These are phyloP conservation scores for Tilletiopsis washingtonensis DNA, from an alignment of 1,284 basidiomycete species.

Conservation along the genomic window DNA sequence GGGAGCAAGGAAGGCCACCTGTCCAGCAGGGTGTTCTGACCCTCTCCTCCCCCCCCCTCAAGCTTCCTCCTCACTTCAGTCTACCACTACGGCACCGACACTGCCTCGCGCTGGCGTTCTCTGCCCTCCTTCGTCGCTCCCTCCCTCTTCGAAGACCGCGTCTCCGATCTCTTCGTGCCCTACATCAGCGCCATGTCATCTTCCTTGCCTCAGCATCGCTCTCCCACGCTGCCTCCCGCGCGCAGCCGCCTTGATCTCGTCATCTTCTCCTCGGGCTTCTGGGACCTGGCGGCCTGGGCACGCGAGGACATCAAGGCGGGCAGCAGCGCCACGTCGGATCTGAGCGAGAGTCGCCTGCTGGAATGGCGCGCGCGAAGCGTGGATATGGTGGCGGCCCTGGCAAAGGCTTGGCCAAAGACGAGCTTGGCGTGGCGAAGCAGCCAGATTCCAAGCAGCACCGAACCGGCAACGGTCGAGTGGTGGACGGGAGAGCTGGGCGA, in stretches of 20 bases:
- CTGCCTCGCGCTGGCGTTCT: constrained; percentile 43
- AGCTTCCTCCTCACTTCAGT: constrained; percentile 46
- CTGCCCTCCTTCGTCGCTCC: constrained; percentile 45
- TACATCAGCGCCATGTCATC: constrained; percentile 26
- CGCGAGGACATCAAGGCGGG: constrained; percentile 40
- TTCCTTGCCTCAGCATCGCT: background rate
- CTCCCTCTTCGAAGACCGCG: constrained; percentile 45
- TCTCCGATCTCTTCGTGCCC: constrained; percentile 42
- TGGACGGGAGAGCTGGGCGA: constrained; percentile 13
- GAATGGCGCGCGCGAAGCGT: constrained; percentile 45
- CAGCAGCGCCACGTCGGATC: constrained; percentile 27
- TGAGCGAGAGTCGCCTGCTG: constrained; percentile 41
- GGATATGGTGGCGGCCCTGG: constrained; percentile 31
- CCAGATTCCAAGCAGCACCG: constrained; percentile 17
- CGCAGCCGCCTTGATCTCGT: constrained; percentile 44
- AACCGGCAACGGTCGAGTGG: constrained; percentile 25
- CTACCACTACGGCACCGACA: constrained; percentile 48
- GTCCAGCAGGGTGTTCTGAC: too few species aligned
- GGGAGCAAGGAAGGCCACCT: too few species aligned
- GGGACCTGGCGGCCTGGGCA: constrained; percentile 49
- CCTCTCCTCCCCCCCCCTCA: too few species aligned
- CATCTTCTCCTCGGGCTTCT: constrained; percentile 46
- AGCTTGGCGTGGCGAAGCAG: constrained; percentile 36
- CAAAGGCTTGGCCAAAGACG: constrained; percentile 8
- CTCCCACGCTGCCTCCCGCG: constrained; percentile 20